These are phyloP conservation scores for Debaryomyces hansenii DNA, from an alignment of 805 yeast genomes.

Conservation along the genomic window DNA sequence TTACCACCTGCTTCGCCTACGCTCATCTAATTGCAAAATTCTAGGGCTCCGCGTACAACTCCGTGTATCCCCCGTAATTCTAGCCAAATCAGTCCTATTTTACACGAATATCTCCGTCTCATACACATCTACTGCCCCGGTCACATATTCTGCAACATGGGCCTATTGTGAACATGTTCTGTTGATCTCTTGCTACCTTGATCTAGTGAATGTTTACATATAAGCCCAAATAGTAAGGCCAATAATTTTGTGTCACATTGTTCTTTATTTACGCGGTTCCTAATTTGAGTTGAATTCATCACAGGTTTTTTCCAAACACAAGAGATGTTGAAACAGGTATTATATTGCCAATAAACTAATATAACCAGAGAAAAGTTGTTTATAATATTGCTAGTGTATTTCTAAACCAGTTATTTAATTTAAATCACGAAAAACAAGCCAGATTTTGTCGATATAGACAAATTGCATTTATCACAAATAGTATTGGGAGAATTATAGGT, in stretches of 20 bases:
- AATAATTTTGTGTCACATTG: background rate
- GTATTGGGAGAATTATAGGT: background rate
- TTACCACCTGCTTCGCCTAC: background rate
- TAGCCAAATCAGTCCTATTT: no score
- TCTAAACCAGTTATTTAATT: no score
- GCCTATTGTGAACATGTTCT: no score
- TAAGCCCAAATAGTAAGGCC: background rate
- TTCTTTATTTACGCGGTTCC: conserved; percentile 5
- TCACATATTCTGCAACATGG: no score
- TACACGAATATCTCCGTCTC: no score
- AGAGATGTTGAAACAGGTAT: background rate
- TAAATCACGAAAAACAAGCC: no score
- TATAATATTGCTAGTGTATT: background rate
- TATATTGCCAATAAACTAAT: background rate
- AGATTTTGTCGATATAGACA: background rate
- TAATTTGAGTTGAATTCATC: conserved; percentile 3
- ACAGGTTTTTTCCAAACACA: conserved; percentile 1
- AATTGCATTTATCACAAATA: background rate
- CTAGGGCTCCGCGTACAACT: background rate
- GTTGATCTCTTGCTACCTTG: no score
- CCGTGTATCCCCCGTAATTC: no score
- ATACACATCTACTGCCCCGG: no score
- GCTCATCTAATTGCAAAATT: background rate
- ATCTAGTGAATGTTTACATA: conserved; percentile 1
- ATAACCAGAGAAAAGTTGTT: background rate